A percentile compares a stretch with the other conserved stretches of the same genome.
phyloP scores from a whole-genome alignment of 2,329 filamentous ascomycete species.

The Sclerotinia minor region DNA sequence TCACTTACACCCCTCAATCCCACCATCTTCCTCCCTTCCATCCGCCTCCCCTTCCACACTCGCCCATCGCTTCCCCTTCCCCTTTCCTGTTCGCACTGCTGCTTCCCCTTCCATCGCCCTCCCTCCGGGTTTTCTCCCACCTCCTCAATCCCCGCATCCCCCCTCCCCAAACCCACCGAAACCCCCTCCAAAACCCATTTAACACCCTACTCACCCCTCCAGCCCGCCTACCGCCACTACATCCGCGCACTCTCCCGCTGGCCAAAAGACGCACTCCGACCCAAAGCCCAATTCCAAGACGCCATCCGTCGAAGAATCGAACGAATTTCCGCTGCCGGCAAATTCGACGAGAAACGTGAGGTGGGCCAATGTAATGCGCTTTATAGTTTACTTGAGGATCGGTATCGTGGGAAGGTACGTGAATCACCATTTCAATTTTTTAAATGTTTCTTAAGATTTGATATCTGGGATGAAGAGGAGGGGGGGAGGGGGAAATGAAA shows the following conservation, averaged over 20 bases:
- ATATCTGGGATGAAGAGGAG: background rate
- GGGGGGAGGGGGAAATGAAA: background rate
- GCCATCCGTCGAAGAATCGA: constrained; percentile 52
- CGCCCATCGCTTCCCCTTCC: too few relatives aligned
- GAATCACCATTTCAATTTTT: background rate
- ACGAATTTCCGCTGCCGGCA: constrained; percentile 34
- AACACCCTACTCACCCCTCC: background rate
- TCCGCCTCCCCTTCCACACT: background rate
- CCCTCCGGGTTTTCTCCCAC: too few relatives aligned
- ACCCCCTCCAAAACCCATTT: background rate
- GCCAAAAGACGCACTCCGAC: constrained; percentile 64
- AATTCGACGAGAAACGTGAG: constrained; percentile 49
- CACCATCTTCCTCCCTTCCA: background rate
- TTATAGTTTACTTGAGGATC: constrained; percentile 58
- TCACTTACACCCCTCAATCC: too few relatives aligned
- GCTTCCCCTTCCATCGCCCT: background rate
- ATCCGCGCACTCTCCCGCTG: constrained; percentile 56
- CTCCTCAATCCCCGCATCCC: too few relatives aligned
- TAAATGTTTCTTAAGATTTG: background rate
- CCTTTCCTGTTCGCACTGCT: background rate
- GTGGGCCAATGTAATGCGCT: constrained; percentile 60
- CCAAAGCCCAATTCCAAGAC: constrained; percentile 62
- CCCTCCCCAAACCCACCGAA: background rate
- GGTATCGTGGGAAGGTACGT: constrained; percentile 56
- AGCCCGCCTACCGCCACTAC: constrained; percentile 52